Evolutionary conservation across 345 rosid species (phyloP).

Genomic region (Populus simonii): DNA sequence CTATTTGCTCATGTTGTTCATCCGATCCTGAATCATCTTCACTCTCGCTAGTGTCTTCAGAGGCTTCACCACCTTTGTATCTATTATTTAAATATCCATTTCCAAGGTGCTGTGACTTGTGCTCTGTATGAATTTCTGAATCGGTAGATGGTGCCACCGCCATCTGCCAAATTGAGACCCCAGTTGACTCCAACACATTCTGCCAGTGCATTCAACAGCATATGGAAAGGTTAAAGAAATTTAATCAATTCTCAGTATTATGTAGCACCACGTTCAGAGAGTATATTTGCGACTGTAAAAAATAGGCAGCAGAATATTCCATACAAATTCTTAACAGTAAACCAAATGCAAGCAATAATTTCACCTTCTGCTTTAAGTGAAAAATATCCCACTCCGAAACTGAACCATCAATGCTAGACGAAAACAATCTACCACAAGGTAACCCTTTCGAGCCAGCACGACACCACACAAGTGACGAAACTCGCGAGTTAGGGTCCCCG

Average conservation of each 20-base stretch:
- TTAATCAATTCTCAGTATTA: neutral
- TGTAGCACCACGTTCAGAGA: neutral
- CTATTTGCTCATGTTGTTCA: constrained; percentile 33
- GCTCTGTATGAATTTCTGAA: constrained; percentile 21
- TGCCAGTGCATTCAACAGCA: constrained; percentile 30
- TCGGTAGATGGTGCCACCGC: constrained; percentile 51
- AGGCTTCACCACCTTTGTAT: constrained; percentile 33
- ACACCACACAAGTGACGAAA: constrained; percentile 87
- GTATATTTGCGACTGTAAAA: neutral
- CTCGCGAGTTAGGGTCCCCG: constrained; percentile 68
- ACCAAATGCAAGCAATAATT: neutral
- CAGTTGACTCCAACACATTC: constrained; percentile 73
- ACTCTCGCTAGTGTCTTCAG: constrained; percentile 56
- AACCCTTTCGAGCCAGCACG: constrained; percentile 43
- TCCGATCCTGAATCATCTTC: constrained; percentile 54
- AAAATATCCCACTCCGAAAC: constrained; percentile 87
- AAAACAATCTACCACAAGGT: constrained; percentile 72
- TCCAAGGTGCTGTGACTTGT: constrained; percentile 32
- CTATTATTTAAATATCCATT: constrained; percentile 50
- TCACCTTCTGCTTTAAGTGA: constrained; percentile 81
- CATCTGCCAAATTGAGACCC: constrained; percentile 90
- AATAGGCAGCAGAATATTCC: neutral
- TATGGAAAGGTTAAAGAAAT: neutral
- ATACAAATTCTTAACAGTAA: neutral
- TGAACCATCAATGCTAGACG: constrained; percentile 81